Percentiles rank a stretch among this genome's conserved stretches.
These are phyloP conservation scores for Paecilomyces variotii DNA, from an alignment of 2,329 filamentous ascomycete species.

Conservation along the genomic window DNA sequence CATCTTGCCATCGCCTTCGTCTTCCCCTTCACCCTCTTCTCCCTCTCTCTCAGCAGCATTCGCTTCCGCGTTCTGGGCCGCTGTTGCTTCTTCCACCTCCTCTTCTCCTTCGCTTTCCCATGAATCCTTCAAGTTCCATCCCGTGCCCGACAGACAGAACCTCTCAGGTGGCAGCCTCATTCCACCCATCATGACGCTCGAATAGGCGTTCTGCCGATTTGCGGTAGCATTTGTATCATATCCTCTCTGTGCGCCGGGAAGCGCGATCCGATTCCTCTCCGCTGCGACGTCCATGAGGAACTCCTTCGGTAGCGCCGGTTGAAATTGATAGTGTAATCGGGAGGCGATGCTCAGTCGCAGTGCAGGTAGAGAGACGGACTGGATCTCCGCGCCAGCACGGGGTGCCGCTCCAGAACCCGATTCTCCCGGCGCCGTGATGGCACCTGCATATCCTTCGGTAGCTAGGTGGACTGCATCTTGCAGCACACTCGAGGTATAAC, in stretches of 20 bases:
- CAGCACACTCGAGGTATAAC: slow-evolving; percentile 46
- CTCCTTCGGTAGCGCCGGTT: slow-evolving; percentile 52
- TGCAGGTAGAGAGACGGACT: slow-evolving; percentile 48
- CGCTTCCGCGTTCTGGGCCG: not conserved
- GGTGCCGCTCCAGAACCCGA: slow-evolving; percentile 20
- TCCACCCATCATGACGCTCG: slow-evolving; percentile 40
- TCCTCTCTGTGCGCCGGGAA: slow-evolving; percentile 48
- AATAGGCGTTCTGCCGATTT: slow-evolving; percentile 14
- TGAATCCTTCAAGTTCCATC: slow-evolving; percentile 50
- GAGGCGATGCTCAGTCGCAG: slow-evolving; percentile 54
- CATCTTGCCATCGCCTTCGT: slow-evolving; percentile 40
- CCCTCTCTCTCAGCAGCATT: slow-evolving; percentile 10
- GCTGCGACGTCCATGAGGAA: slow-evolving; percentile 51
- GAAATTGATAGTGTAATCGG: slow-evolving; percentile 53
- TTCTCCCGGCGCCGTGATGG: slow-evolving; percentile 17
- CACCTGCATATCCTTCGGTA: slow-evolving; percentile 42
- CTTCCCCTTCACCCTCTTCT: slow-evolving; percentile 26
- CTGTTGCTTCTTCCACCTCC: slow-evolving; percentile 15
- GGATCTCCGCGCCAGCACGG: slow-evolving; percentile 37
- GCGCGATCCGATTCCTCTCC: slow-evolving; percentile 46
- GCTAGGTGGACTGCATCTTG: slow-evolving; percentile 46
- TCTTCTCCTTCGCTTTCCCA: slow-evolving; percentile 50
- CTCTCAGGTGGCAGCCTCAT: slow-evolving; percentile 54
- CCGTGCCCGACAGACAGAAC: slow-evolving; percentile 51
- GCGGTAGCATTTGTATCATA: slow-evolving; percentile 24